Base-by-base conservation (phyloP, 805 yeast species). In the Kockiozyma suomiensis region DNA sequence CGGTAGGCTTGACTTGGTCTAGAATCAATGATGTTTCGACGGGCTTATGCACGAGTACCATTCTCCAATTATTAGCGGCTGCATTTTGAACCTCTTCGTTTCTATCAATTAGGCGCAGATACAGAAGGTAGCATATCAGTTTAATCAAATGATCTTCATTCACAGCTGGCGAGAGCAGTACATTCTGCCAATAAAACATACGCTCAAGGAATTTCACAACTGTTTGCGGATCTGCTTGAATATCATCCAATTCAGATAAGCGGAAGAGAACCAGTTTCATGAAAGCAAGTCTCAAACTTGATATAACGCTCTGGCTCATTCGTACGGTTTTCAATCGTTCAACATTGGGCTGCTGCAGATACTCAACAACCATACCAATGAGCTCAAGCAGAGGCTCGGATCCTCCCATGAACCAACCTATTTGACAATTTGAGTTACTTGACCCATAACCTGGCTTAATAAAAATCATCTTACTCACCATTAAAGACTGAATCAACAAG, bases 381-480 rank as follows among this genome's bases (percentile, higher is more conserved):
- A 66, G 48, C 32, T 65, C 68, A 13, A 66, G 51, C 8, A 65
- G 47, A 6, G 66, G 67, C 13, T 65, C 68, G 3, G 67, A 64
- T 7, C 68, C 68, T 10, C 65, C 67, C 12, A 65, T 43, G 45
- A 66, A 61, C 55, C 64, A 55, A 15, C 68, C 67, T n/a, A n/a
- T n/a, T n/a, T n/a, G n/a, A n/a, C n/a, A n/a, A n/a, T n/a, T n/a
- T n/a, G n/a, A n/a, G n/a, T n/a, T n/a, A n/a, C n/a, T n/a, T n/a
- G n/a, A n/a, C n/a, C n/a, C n/a, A n/a, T n/a, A n/a, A n/a, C n/a
- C n/a, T n/a, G n/a, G n/a, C n/a, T n/a, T n/a, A n/a, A n/a, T n/a
- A n/a, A n/a, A n/a, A n/a, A n/a, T n/a, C n/a, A n/a, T n/a, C n/a
- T n/a, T n/a, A 47, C 64, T 25, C 53, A 56, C 65, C 66, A 49